Evolutionary conservation across 1,284 basidiomycete species (phyloP).

Genomic region (Boletus semigastroideus): DNA sequence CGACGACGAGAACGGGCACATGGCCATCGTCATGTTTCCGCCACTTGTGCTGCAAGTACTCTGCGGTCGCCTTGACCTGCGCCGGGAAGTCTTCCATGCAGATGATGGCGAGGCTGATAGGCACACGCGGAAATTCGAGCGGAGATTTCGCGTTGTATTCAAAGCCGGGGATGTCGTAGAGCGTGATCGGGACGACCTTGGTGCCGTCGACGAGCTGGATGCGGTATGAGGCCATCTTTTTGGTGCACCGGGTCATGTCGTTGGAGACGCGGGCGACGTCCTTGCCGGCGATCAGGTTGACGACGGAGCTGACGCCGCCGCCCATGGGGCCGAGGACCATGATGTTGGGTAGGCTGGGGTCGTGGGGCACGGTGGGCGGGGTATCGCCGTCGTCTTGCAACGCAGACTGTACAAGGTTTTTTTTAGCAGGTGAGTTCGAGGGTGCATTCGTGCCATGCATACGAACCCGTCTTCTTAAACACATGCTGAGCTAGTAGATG

Average conservation of each 20-base stretch:
- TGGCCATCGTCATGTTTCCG: slow-evolving; percentile 15
- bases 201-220: slow-evolving; percentile 14
- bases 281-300: slow-evolving; percentile 27
- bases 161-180: slow-evolving; percentile 27
- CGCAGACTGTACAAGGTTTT: slow-evolving; percentile 3
- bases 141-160: slow-evolving; percentile 18
- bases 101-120: slow-evolving; percentile 22
- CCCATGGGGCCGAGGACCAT: slow-evolving; percentile 26
- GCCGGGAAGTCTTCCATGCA: slow-evolving; percentile 23
- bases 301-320: slow-evolving; percentile 25
- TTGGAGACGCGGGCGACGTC: slow-evolving; percentile 19
- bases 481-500: slow-evolving; percentile 12
- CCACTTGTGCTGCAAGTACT: slow-evolving; percentile 22
- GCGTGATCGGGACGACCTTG: slow-evolving; percentile 15
- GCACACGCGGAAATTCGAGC: slow-evolving; percentile 20
- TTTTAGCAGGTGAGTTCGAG: slow-evolving; percentile 1
- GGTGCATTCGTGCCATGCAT: background rate
- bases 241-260: slow-evolving; percentile 18
- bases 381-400: slow-evolving; percentile 5
- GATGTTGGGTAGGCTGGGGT: slow-evolving; percentile 16
- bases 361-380: slow-evolving; percentile 1
- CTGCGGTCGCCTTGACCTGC: slow-evolving; percentile 22
- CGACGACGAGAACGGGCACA: slow-evolving; percentile 23
- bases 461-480: slow-evolving; percentile 20
- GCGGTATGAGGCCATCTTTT: slow-evolving; percentile 13